Conservation (phyloP, 192 early-diverging fungal genomes). For the Martensiomyces pterosporus region DNA sequence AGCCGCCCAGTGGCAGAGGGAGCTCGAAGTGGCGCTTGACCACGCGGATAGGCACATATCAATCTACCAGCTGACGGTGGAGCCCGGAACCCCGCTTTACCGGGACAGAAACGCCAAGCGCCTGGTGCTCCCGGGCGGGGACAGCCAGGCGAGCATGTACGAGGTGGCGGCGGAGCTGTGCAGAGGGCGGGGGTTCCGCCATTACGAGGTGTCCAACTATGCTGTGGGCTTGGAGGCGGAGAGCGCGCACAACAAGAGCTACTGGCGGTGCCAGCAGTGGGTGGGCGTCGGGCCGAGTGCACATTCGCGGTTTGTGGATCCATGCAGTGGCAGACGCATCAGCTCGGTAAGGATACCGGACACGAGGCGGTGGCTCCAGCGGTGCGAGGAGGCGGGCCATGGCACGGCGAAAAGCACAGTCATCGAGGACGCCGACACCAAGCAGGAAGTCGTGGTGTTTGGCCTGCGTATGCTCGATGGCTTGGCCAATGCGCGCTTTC, state of each 20-base stretch:
- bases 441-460: slow-evolving; percentile 46
- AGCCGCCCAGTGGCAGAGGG: slow-evolving; percentile 22
- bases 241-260: slow-evolving; percentile 49
- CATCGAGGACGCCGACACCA: slow-evolving; percentile 8
- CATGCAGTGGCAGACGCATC: slow-evolving; percentile 9
- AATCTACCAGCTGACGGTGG: slow-evolving; percentile 55
- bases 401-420: slow-evolving; percentile 10
- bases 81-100: slow-evolving; percentile 53
- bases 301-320: slow-evolving; percentile 50
- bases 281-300: slow-evolving; percentile 58
- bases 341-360: slow-evolving; percentile 28
- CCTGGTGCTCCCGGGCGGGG: slow-evolving; percentile 15
- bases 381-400: slow-evolving; percentile 25
- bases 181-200: slow-evolving; percentile 21
- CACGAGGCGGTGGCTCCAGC: slow-evolving; percentile 21
- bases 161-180: slow-evolving; percentile 29
- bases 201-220: slow-evolving; percentile 58
- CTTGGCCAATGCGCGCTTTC: slow-evolving; percentile 19
- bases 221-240: slow-evolving; percentile 9
- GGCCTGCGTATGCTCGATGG: slow-evolving; percentile 51
- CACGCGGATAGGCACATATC: slow-evolving; percentile 47
- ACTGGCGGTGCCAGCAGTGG: slow-evolving; percentile 55
- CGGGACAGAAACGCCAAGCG: slow-evolving; percentile 24
- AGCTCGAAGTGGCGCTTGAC: slow-evolving; percentile 30
- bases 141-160: slow-evolving; percentile 47